These are phyloP conservation scores for Malus hybrid DNA, from an alignment of 331 rosid species.

Conservation along the genomic window DNA sequence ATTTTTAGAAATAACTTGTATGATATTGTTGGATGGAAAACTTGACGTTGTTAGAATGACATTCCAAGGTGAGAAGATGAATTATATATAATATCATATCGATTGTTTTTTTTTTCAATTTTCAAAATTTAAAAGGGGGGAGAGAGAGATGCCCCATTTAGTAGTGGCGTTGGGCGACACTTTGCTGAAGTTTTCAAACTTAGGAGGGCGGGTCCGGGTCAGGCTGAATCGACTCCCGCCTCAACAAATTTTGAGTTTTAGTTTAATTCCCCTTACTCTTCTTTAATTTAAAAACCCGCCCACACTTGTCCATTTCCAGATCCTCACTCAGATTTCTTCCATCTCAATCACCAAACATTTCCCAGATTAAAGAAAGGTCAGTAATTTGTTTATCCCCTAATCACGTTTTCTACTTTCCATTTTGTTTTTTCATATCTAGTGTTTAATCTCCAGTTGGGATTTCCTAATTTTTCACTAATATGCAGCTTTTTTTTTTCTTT, in stretches of 20 bases:
- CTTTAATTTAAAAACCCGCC: background rate
- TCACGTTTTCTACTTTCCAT: background rate
- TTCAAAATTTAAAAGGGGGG: background rate
- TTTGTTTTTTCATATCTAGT: background rate
- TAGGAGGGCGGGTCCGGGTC: background rate
- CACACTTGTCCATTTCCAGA: background rate
- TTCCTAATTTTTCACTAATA: background rate
- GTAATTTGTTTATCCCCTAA: background rate
- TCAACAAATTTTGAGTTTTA: slow-evolving; percentile 6
- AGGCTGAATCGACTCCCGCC: background rate
- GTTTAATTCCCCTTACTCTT: too few relatives aligned
- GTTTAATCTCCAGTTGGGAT: background rate
- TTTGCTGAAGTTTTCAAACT: too few relatives aligned
- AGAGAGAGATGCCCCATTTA: background rate
- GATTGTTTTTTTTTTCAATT: background rate
- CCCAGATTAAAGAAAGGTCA: background rate
- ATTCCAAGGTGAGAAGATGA: background rate
- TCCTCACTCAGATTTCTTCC: background rate
- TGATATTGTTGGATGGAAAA: too few relatives aligned
- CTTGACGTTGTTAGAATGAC: background rate
- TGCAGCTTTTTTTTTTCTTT: background rate
- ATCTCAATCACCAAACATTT: background rate
- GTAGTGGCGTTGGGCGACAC: too few relatives aligned
- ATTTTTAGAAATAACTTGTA: too few relatives aligned
- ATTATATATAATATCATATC: background rate